Base-by-base conservation (phyloP, 768 basidiomycete species). In the Cystobasidium ongulense region DNA sequence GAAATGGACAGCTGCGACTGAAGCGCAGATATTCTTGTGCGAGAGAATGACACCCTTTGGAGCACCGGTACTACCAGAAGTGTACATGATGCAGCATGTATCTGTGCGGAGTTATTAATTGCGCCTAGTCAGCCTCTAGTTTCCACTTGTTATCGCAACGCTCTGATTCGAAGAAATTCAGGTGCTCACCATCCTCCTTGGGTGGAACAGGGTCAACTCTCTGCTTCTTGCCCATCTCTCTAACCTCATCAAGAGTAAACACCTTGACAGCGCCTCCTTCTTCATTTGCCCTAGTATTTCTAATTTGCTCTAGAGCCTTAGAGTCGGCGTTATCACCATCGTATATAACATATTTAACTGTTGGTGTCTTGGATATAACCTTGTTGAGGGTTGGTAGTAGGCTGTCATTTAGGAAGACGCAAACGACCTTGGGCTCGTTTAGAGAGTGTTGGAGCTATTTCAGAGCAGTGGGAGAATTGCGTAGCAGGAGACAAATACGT, bases 21-120 rank as follows among this genome's bases (percentile, higher is more conserved):
- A 88, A 0, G 93, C 88, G 36, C 93, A 82, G 75, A 97, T 86
- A 82, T 97, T 96, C 57, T 85, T 82, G 80, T 98, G 93, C 0
- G 87, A 89, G 78, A 99, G 87, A 62, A 89, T 84, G 68, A 97
- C 95, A 75, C 95, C 95, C 82, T 98, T 99, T 38, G 95, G 96
- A 10, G 90, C 83, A 10, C 95, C 96, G 0, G 93, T 97, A 78
- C 88, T 90, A 27, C 95, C 90, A 74, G 87, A 86, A 18, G 96
- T 99, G 84, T 90, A 90, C 89, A 90, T 90, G 80, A 89, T 87
- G 77, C 88, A 87, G 1, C 85, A 86, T 1, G 84, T 80, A 68
- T 88, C 87, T 5, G 21, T 21, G 21, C 18, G 7, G 39, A n/a
- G n/a, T n/a, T n/a, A n/a, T n/a, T 41, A 41, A 41, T 8, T 8